Percentiles rank a stretch among this genome's conserved stretches.
These are phyloP conservation scores for Pythium aphanidermatum DNA, from an alignment of 352 stramenopile genomes.

Conservation along the genomic window DNA sequence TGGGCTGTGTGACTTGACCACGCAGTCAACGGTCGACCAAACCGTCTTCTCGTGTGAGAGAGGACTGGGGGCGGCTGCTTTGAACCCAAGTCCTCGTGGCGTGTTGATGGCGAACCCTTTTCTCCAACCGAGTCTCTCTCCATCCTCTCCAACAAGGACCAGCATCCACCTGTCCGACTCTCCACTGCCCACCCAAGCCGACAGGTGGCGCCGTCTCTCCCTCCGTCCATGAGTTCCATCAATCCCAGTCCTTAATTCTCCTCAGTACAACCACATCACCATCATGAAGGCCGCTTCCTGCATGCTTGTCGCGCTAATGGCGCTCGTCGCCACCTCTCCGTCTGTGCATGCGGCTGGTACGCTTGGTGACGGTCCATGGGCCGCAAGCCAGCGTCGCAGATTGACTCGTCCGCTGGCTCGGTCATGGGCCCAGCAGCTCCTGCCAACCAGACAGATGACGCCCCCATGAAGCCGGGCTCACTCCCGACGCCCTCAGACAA, in stretches of 20 bases:
- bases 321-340: conserved; percentile 1
- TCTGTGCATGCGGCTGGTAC: conserved; percentile 6
- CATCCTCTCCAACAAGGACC: too few relatives aligned
- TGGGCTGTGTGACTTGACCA: too few relatives aligned
- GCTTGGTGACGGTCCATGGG: conserved; percentile 13
- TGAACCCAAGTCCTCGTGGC: too few relatives aligned
- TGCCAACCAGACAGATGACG: conserved; percentile 5
- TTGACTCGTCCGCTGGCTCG: conserved; percentile 19
- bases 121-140: too few relatives aligned
- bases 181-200: background rate
- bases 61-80: too few relatives aligned
- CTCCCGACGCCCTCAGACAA: background rate
- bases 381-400: conserved; percentile 8
- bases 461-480: conserved; percentile 11
- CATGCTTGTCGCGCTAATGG: conserved; percentile 7
- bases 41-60: too few relatives aligned
- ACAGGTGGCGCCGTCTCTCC: too few relatives aligned
- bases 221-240: too few relatives aligned
- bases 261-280: background rate
- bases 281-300: conserved; percentile 11
- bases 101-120: too few relatives aligned
- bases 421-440: conserved; percentile 8
- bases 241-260: background rate
- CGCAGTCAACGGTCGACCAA: too few relatives aligned
- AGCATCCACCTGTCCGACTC: too few relatives aligned